Conservation (phyloP, 2,329 filamentous ascomycete species). For the Amauroascus verrucosus region DNA sequence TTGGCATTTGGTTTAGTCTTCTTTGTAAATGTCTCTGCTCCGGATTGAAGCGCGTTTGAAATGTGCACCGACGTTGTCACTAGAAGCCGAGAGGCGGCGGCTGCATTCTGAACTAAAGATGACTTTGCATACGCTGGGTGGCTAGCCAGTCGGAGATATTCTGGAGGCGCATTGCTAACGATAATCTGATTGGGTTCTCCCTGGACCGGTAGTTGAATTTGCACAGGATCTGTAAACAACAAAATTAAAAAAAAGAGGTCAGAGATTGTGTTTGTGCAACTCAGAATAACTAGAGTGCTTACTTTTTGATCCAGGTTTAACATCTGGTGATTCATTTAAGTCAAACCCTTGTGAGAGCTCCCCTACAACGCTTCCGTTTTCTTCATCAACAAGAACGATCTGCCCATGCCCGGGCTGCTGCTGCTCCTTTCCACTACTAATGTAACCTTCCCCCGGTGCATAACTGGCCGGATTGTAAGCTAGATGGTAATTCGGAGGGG, state of each 20-base stretch:
- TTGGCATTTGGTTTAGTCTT: constrained; percentile 67
- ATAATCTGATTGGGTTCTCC: constrained; percentile 39
- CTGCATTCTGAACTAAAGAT: constrained; percentile 73
- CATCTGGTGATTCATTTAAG: constrained; percentile 62
- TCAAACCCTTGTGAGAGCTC: constrained; percentile 76
- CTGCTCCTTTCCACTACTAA: constrained; percentile 35
- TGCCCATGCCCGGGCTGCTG: constrained; percentile 49
- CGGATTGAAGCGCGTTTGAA: constrained; percentile 62
- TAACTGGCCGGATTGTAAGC: constrained; percentile 74
- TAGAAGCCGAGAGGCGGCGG: constrained; percentile 78
- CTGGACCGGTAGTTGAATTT: constrained; percentile 39
- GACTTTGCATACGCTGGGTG: constrained; percentile 91
- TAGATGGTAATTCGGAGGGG: constrained; percentile 43
- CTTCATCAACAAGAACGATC: constrained; percentile 89
- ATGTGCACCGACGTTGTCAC: constrained; percentile 77
- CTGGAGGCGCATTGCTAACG: constrained; percentile 40
- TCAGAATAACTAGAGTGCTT: constrained; percentile 25
- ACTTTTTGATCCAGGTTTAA: constrained; percentile 90
- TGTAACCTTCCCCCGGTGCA: constrained; percentile 69
- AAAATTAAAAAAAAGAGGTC: background rate
- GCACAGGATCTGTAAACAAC: constrained; percentile 39
- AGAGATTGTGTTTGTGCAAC: too few relatives aligned
- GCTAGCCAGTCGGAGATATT: constrained; percentile 63
- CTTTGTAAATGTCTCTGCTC: constrained; percentile 70
- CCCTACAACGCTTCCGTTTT: constrained; percentile 89